Base-by-base conservation (phyloP, 441 rosid genomes). In the Croton setiger region DNA sequence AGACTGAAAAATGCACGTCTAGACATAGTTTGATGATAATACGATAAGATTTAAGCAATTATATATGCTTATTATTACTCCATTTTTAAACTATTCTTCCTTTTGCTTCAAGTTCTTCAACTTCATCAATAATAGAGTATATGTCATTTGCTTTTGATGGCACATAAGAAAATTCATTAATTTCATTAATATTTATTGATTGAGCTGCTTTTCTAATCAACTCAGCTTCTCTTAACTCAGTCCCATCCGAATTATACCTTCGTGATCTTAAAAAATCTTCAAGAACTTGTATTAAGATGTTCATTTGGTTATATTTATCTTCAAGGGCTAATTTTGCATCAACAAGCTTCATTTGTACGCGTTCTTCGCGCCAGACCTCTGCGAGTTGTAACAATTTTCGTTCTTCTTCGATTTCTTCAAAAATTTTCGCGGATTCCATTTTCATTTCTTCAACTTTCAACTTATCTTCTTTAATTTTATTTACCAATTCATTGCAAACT, bases 331-430 rank as follows among this genome's bases (percentile, higher is more conserved):
- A 73, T 71, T 81, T 88, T 0, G 86, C 91, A 73, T 92, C 96
- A 48, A 55, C 59, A 57, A 89, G 72, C 83, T 85, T 88, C 88
- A 88, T 85, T 68, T 85, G 88, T 37, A 85, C 87, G 15, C 92
- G 82, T 76, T 88, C 97, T 70, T 92, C 96, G 0, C 91, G 86
- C 97, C 88, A 89, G 49, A 76, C 74, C 75, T 88, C 91, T 15
- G 91, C 88, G 80, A 83, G 76, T 64, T 85, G 86, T 75, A 82
- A 61, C 92, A 83, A 85, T 49, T 79, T 80, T 75, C 87, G 83
- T 77, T 89, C 93, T 52, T 92, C 90, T n/a, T 86, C 88, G 0
- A 74, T 68, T 39, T 86, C 84, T 12, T 82, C 79, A 66, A 74
- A 60, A 10, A 83, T 37, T 66, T 64, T 80, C 71, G 51, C 64